Conservation (phyloP, 495 filamentous ascomycete species). For the Neurospora discreta region DNA sequence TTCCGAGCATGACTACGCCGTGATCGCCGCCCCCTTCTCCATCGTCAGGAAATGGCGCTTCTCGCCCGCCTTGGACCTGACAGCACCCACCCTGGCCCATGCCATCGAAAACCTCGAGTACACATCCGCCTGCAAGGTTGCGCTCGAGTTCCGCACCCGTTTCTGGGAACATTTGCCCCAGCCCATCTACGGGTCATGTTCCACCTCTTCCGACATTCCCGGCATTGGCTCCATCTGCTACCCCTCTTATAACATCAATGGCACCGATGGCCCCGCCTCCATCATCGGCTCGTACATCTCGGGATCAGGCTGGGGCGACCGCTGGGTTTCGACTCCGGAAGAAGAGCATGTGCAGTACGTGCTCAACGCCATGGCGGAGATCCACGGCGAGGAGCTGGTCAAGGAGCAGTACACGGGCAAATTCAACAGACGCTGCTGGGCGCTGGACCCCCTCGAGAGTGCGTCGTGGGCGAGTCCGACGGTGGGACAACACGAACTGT, state of each 20-base stretch:
- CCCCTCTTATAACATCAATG: conserved; percentile 53
- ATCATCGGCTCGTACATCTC: conserved; percentile 48
- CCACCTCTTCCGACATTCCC: conserved; percentile 41
- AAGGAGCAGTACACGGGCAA: conserved; percentile 47
- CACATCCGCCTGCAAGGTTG: conserved; percentile 49
- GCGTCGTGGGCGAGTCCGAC: conserved; percentile 46
- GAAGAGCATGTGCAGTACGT: conserved; percentile 23
- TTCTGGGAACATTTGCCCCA: conserved; percentile 57
- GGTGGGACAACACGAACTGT: conserved; percentile 52
- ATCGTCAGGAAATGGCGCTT: conserved; percentile 44
- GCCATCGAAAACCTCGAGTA: conserved; percentile 53
- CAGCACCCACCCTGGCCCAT: conserved; percentile 27
- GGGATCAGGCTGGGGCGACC: conserved; percentile 29
- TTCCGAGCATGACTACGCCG: conserved; percentile 51
- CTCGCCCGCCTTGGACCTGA: conserved; percentile 24
- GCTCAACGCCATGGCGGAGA: conserved; percentile 39
- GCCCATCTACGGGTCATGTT: conserved; percentile 55
- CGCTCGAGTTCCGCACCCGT: conserved; percentile 49
- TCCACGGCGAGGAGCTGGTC: conserved; percentile 44
- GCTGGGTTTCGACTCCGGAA: conserved; percentile 6
- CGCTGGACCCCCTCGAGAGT: conserved; percentile 39
- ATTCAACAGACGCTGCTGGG: conserved; percentile 50
- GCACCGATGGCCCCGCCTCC: conserved; percentile 46
- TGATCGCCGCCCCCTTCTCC: conserved; percentile 52
- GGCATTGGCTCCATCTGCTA: conserved; percentile 52